Percentiles rank a stretch among this genome's conserved stretches.
phyloP scores from a whole-genome alignment of 1,284 basidiomycete genomes.

The Exobasidium cylindrosporum region DNA sequence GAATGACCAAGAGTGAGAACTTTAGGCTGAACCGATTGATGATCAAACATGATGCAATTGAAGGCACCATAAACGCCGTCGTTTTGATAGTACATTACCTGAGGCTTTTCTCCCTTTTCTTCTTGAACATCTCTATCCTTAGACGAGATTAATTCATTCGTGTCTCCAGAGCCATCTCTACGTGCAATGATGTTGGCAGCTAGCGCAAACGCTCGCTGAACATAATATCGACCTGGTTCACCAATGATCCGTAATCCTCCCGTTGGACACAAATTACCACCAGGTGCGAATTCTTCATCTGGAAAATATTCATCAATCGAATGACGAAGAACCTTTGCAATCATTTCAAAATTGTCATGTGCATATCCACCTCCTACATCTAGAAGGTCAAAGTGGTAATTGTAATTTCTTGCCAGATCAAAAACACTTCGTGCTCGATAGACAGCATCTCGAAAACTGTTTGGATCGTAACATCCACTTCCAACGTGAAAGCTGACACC shows the following conservation, averaged over 20 bases:
- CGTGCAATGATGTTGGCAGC: constrained; percentile 92
- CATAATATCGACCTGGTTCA: constrained; percentile 94
- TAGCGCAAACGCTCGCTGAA: constrained; percentile 85
- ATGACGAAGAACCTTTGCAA: constrained; percentile 69
- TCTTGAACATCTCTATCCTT: constrained; percentile 13
- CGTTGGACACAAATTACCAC: constrained; percentile 46
- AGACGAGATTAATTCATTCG: constrained; percentile 15
- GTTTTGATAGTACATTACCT: constrained; percentile 55
- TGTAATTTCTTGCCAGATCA: constrained; percentile 77
- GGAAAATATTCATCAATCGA: constrained; percentile 83
- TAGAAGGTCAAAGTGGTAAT: constrained; percentile 78
- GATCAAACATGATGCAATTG: constrained; percentile 94
- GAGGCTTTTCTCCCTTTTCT: constrained; percentile 26
- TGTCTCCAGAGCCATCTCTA: constrained; percentile 35
- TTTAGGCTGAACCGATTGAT: constrained; percentile 79
- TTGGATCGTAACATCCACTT: constrained; percentile 89
- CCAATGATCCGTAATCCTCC: constrained; percentile 82
- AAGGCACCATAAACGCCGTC: constrained; percentile 78
- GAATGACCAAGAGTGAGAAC: constrained; percentile 62
- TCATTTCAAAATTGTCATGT: constrained; percentile 78
- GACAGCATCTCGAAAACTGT: constrained; percentile 85
- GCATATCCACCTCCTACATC: constrained; percentile 97
- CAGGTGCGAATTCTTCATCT: constrained; percentile 57
- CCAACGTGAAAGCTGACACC: constrained; percentile 99
- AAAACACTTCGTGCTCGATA: constrained; percentile 78